phyloP scores from a whole-genome alignment of 352 stramenopile genomes.

The Lagenidium giganteum region DNA sequence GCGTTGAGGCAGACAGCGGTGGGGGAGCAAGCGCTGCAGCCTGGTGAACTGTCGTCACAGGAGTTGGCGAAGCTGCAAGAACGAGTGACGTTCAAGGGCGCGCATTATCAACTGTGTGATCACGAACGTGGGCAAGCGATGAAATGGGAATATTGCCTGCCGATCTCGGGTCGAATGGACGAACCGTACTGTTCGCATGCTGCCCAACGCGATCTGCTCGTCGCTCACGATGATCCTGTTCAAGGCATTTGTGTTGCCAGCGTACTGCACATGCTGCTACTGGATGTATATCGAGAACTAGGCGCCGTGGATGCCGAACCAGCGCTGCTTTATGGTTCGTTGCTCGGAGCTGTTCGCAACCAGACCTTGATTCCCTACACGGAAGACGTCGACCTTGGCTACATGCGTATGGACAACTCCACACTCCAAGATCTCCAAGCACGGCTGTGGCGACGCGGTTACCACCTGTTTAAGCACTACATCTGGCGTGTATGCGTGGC shows the following conservation, averaged over 20 bases:
- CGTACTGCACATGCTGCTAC: slow-evolving; percentile 30
- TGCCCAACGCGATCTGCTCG: slow-evolving; percentile 38
- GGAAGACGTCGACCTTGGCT: slow-evolving; percentile 31
- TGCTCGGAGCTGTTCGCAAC: slow-evolving; percentile 35
- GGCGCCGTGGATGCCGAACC: slow-evolving; percentile 7
- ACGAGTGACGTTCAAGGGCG: no score
- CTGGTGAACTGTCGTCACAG: no score
- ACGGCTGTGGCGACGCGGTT: slow-evolving; percentile 21
- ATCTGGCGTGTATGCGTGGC: slow-evolving; percentile 43
- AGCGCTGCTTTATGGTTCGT: slow-evolving; percentile 23
- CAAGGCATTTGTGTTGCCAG: slow-evolving; percentile 24
- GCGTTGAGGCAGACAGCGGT: no score
- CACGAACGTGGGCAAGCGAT: no score
- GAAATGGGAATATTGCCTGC: slow-evolving; percentile 41
- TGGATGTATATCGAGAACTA: slow-evolving; percentile 30
- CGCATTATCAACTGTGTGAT: no score
- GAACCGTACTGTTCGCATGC: slow-evolving; percentile 32
- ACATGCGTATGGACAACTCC: slow-evolving; percentile 13
- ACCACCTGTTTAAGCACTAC: slow-evolving; percentile 33
- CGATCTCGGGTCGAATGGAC: slow-evolving; percentile 39
- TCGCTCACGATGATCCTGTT: slow-evolving; percentile 17
- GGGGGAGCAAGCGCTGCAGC: no score
- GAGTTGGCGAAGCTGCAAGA: slow-evolving; percentile 4
- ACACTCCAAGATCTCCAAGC: slow-evolving; percentile 7
- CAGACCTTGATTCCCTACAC: slow-evolving; percentile 30